phyloP scores from a whole-genome alignment of 2,329 filamentous ascomycete species.

The Tolypocladium cylindrosporum region DNA sequence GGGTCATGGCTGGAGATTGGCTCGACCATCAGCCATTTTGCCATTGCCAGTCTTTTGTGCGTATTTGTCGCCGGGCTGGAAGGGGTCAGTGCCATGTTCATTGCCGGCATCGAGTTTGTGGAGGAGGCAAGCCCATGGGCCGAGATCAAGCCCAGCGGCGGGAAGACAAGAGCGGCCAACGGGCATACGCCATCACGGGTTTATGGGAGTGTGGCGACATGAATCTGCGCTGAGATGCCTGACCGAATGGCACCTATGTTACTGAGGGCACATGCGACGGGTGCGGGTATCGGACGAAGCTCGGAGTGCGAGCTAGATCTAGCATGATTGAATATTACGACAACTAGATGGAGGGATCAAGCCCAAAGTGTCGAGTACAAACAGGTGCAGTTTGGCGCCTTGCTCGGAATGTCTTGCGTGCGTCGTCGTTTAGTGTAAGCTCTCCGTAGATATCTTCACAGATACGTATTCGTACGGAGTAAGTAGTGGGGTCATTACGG shows the following conservation, averaged over 20 bases:
- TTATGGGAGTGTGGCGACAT: background rate
- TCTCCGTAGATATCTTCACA: no score
- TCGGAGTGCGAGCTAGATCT: background rate
- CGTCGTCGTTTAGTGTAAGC: no score
- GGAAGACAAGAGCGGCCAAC: background rate
- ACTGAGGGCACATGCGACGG: background rate
- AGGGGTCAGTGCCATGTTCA: constrained; percentile 72
- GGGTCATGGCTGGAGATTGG: constrained; percentile 97
- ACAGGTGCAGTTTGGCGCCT: background rate
- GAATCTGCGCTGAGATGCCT: background rate
- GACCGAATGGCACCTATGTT: background rate
- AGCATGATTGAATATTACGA: background rate
- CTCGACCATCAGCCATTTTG: constrained; percentile 91
- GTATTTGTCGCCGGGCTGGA: constrained; percentile 87
- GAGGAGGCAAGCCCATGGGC: background rate
- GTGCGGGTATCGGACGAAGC: background rate
- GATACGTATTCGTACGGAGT: no score
- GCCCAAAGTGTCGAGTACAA: background rate
- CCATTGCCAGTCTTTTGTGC: constrained; percentile 80
- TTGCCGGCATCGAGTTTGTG: constrained; percentile 64
- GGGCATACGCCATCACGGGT: background rate
- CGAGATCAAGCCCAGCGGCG: background rate
- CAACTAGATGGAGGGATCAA: background rate
- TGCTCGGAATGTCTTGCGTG: background rate
- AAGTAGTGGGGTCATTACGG: no score